phyloP scores from a whole-genome alignment of 1,284 basidiomycete species.

The Boletus smithii region DNA sequence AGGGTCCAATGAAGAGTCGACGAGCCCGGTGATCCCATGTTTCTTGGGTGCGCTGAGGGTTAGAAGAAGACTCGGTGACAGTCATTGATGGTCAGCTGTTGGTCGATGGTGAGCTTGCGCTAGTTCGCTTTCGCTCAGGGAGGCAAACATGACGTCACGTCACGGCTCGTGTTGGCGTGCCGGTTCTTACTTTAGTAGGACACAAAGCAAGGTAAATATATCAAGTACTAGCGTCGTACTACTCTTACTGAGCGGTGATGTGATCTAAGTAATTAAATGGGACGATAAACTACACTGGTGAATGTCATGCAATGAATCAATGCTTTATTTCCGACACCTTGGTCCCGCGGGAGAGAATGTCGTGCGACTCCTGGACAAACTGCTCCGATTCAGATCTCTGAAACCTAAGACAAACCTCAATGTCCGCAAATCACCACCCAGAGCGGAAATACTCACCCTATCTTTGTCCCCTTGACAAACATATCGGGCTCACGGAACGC shows the following conservation, averaged over 20 bases:
- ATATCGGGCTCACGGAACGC: conserved; percentile 88
- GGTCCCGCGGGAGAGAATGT: conserved; percentile 38
- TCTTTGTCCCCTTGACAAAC: conserved; percentile 69
- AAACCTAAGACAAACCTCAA: conserved; percentile 48
- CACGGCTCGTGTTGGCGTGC: neutral
- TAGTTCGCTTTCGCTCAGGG: conserved; percentile 2
- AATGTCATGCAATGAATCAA: conserved; percentile 15
- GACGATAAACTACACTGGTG: neutral
- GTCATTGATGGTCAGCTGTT: neutral
- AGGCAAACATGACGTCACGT: conserved; percentile 21
- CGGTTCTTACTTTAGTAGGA: too few relatives aligned
- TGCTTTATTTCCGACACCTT: conserved; percentile 27
- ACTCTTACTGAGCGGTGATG: conserved; percentile 23
- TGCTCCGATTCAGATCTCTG: conserved; percentile 70
- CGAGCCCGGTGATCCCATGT: conserved; percentile 21
- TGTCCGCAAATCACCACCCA: conserved; percentile 11
- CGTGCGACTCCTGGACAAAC: conserved; percentile 58
- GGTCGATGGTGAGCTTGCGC: neutral
- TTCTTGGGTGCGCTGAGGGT: neutral
- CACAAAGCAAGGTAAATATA: neutral
- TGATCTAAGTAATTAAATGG: conserved; percentile 19
- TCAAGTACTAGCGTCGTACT: conserved; percentile 2
- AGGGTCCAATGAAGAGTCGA: conserved; percentile 60
- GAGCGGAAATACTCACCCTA: conserved; percentile 53
- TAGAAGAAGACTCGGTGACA: neutral